Percentiles rank a stretch among this genome's conserved stretches.
Evolutionary conservation across 2,329 filamentous ascomycete genomes (phyloP).

Genomic region (Penicillium hesseltinei): DNA sequence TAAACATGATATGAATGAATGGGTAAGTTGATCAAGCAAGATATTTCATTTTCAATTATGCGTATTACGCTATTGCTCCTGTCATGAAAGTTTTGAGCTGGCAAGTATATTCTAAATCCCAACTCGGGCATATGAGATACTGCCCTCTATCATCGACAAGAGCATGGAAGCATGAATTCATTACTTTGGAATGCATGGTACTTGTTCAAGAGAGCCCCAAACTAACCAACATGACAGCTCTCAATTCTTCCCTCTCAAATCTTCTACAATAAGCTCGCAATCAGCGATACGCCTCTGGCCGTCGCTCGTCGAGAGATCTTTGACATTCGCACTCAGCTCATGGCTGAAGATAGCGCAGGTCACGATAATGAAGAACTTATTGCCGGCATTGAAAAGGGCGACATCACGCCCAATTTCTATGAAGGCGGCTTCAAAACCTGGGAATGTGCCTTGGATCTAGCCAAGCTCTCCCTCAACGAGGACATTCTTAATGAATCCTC

Average conservation of each 20-base stretch:
- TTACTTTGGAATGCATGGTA: background rate
- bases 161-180: background rate
- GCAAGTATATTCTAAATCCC: background rate
- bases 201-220: background rate
- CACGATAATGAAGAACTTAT: constrained; percentile 46
- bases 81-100: background rate
- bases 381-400: constrained; percentile 53
- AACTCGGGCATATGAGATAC: background rate
- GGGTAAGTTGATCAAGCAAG: constrained; percentile 44
- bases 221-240: constrained; percentile 42
- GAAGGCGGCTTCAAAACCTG: constrained; percentile 69
- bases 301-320: constrained; percentile 61
- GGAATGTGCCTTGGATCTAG: constrained; percentile 64
- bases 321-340: constrained; percentile 62
- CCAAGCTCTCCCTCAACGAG: constrained; percentile 35
- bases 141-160: background rate
- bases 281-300: constrained; percentile 33
- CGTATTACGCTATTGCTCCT: background rate
- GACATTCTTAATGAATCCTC: constrained; percentile 11
- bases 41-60: background rate
- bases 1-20: constrained; percentile 47
- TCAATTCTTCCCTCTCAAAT: constrained; percentile 58
- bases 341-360: constrained; percentile 54
- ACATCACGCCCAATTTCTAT: constrained; percentile 61
- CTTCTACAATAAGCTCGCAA: constrained; percentile 54